Conservation (phyloP, 2,329 filamentous ascomycete species). For the Fonsecaea nubica region DNA sequence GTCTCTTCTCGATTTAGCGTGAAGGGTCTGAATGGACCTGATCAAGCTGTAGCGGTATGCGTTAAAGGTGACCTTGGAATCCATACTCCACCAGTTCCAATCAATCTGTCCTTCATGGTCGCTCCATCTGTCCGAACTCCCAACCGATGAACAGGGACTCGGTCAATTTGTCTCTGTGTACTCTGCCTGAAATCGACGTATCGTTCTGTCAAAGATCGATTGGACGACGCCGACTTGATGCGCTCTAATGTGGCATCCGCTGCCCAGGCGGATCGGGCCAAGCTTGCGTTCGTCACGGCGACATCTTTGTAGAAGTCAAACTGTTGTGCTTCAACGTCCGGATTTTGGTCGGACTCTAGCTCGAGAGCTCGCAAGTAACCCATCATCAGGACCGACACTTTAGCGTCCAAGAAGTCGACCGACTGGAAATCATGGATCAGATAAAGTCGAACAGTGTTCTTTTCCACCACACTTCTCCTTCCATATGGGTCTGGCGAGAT, state of each 20-base stretch:
- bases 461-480: conserved; percentile 55
- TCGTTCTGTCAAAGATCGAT: conserved; percentile 52
- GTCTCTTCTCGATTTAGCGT: not conserved
- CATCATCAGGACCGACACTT: conserved; percentile 65
- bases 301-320: conserved; percentile 49
- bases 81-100: conserved; percentile 39
- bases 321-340: conserved; percentile 47
- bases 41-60: conserved; percentile 14
- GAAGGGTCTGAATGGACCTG: not conserved
- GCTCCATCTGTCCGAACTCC: conserved; percentile 60
- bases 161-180: conserved; percentile 63
- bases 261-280: conserved; percentile 51
- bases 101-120: conserved; percentile 34
- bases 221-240: conserved; percentile 48
- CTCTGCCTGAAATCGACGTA: conserved; percentile 58
- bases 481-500: conserved; percentile 60
- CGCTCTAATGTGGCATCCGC: conserved; percentile 42
- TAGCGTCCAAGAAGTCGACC: conserved; percentile 50
- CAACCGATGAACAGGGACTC: conserved; percentile 64
- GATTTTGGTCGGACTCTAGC: conserved; percentile 46
- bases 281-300: conserved; percentile 45
- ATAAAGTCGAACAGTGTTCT: conserved; percentile 61
- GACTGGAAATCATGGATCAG: conserved; percentile 61
- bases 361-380: conserved; percentile 60
- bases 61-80: conserved; percentile 29